These are phyloP conservation scores for Lachnellula suecica DNA, from an alignment of 2,329 filamentous ascomycete genomes.

Conservation along the genomic window DNA sequence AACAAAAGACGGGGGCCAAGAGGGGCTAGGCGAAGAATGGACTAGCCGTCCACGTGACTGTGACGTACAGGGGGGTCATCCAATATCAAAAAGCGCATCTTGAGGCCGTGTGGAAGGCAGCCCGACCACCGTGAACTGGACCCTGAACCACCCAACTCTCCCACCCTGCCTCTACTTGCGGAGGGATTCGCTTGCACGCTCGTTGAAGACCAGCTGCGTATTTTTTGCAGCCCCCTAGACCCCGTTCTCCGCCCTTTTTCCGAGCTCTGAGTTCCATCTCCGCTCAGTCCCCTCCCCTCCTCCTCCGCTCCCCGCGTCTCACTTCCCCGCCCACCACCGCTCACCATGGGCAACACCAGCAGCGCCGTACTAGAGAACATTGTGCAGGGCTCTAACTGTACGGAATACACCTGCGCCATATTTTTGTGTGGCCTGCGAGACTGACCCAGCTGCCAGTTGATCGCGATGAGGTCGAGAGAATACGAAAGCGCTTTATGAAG, in stretches of 20 bases:
- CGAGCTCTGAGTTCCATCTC: neutral
- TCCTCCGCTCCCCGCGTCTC: conserved; percentile 6
- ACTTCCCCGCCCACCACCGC: conserved; percentile 11
- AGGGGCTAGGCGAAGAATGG: too few relatives aligned
- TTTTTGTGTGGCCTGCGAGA: conserved; percentile 1
- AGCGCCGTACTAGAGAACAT: conserved; percentile 88
- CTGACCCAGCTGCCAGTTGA: conserved; percentile 63
- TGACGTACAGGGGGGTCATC: too few relatives aligned
- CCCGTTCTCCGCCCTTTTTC: neutral
- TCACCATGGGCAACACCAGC: conserved; percentile 66
- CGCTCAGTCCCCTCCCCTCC: neutral
- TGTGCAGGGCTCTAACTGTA: conserved; percentile 96
- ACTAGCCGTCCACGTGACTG: too few relatives aligned
- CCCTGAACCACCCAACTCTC: neutral
- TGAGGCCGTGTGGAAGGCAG: neutral
- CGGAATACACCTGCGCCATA: conserved; percentile 17
- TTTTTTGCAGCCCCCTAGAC: neutral
- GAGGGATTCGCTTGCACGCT: neutral
- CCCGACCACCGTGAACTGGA: neutral
- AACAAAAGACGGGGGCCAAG: too few relatives aligned
- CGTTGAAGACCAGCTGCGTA: neutral
- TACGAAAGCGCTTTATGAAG: conserved; percentile 99
- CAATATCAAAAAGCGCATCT: too few relatives aligned
- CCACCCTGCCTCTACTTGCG: neutral
- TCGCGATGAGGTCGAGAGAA: conserved; percentile 91